Base-by-base conservation (phyloP, 805 yeast species). In the Candida verbasci region DNA sequence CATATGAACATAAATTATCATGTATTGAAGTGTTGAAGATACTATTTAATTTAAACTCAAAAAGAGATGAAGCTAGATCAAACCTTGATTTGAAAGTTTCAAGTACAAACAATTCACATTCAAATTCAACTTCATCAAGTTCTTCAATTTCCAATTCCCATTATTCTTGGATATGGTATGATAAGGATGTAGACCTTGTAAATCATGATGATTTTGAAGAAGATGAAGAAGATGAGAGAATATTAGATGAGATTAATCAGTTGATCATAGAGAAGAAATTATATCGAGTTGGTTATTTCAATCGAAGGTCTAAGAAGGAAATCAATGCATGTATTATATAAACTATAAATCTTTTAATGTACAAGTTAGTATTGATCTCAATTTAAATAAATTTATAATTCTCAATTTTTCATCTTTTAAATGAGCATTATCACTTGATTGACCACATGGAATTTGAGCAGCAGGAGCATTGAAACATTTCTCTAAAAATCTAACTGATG, bases 391-490 rank as follows among this genome's bases (percentile, higher is more conserved):
- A 52, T 91, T 91, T 25, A 80, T 66, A 17, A 91, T 76, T 38
- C 97, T 66, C 31, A 91, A 57, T 44, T 93, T 74, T 60, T 91
- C 98, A 53, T 93, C 83, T 51, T 82, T 79, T 49, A 91, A 72
- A 65, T 91, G 98, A 1, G 97, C 97, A 51, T 87, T 86, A 56
- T 93, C 97, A 29, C 93, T 78, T 1, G 91, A 76, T 62, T 91
- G 98, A 0, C 97, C 98, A 53, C 97, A 87, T 2, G 98, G 97
- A 23, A 93, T 76, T 58, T 93, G 97, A 0, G 91, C 94, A 1
- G 96, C 97, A 17, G 86, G 86, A 3, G 97, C 96, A 35, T 71
- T 59, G 46, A 91, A 85, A 9, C 74, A 66, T 56, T 85, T 85
- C 50, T 91, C 98, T 45, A 91, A 62, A 42, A 82, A 83, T 44